Percentiles rank a stretch among this genome's conserved stretches.
Evolutionary conservation across 192 early-diverging fungal genomes (phyloP).

Genomic region (Rhizophlyctis rosea): DNA sequence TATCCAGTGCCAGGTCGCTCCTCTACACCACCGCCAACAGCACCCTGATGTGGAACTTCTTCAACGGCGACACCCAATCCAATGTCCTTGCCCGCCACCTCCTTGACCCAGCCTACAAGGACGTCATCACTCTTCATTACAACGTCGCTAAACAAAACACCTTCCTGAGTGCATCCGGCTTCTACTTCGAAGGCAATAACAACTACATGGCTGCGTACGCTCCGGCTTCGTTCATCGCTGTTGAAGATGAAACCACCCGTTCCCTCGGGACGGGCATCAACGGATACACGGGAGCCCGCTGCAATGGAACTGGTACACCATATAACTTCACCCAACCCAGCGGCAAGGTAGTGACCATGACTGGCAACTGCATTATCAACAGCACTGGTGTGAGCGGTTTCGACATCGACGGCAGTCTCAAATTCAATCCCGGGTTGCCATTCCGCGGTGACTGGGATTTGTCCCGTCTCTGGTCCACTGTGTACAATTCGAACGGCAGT

Average conservation of each 20-base stretch:
- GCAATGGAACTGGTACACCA: constrained; percentile 7
- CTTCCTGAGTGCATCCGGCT: background rate
- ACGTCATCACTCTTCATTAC: background rate
- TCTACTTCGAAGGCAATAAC: background rate
- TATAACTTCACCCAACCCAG: too few relatives aligned
- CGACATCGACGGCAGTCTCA: background rate
- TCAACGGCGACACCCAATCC: background rate
- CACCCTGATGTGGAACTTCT: constrained; percentile 1
- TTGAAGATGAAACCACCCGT: constrained; percentile 3
- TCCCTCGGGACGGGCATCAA: background rate
- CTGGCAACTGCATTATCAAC: background rate
- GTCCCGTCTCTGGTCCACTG: background rate
- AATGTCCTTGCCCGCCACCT: constrained; percentile 1
- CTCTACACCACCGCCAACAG: constrained; percentile 2
- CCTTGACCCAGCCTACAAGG: background rate
- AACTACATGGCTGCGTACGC: constrained; percentile 8
- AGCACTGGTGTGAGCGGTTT: background rate
- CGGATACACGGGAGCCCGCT: background rate
- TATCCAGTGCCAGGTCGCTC: constrained; percentile 3
- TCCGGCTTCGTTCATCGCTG: constrained; percentile 1
- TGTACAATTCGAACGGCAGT: background rate
- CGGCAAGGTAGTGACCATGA: too few relatives aligned
- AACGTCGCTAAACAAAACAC: constrained; percentile 1
- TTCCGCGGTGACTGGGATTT: constrained; percentile 1
- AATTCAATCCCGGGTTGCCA: background rate